Percentiles rank a stretch among this genome's conserved stretches.
Evolutionary conservation across 768 basidiomycete genomes (phyloP).

Genomic region (Sistotremastrum suecicum): DNA sequence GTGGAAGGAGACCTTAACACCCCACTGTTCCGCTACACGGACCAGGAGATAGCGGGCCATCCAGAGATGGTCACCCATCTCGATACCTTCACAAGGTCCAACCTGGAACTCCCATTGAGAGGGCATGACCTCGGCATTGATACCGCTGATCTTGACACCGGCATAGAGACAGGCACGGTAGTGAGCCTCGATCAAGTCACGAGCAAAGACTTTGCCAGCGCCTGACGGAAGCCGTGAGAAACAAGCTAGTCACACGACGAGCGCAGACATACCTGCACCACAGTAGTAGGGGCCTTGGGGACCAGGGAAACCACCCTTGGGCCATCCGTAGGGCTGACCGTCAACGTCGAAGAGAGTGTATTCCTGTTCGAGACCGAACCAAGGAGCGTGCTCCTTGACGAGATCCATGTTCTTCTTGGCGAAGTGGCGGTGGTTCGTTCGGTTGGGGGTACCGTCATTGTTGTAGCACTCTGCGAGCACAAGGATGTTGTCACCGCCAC

Average conservation of each 20-base stretch:
- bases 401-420: slow-evolving; percentile 93
- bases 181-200: slow-evolving; percentile 98
- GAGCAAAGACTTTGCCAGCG: slow-evolving; percentile 94
- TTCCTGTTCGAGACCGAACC: slow-evolving; percentile 99
- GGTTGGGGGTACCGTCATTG: slow-evolving; percentile 96
- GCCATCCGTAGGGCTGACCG: slow-evolving; percentile 88
- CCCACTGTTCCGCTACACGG: slow-evolving; percentile 97
- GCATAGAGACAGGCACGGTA: slow-evolving; percentile 93
- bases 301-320: slow-evolving; percentile 98
- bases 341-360: slow-evolving; percentile 95
- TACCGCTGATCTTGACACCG: slow-evolving; percentile 95
- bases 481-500: slow-evolving; percentile 93
- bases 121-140: slow-evolving; percentile 99
- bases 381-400: slow-evolving; percentile 65
- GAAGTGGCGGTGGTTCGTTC: slow-evolving; percentile 89
- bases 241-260: background rate
- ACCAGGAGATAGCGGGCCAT: slow-evolving; percentile 95
- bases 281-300: slow-evolving; percentile 99
- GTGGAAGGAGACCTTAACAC: slow-evolving; percentile 96
- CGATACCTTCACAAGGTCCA: slow-evolving; percentile 93
- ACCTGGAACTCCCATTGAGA: slow-evolving; percentile 99
- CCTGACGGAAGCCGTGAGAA: slow-evolving; percentile 28
- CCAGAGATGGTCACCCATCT: slow-evolving; percentile 99
- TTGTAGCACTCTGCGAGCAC: slow-evolving; percentile 97
- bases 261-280: slow-evolving; percentile 66